These are phyloP conservation scores for Uronychia binucleata DNA, from an alignment of 73 alveolate genomes.

Conservation along the genomic window DNA sequence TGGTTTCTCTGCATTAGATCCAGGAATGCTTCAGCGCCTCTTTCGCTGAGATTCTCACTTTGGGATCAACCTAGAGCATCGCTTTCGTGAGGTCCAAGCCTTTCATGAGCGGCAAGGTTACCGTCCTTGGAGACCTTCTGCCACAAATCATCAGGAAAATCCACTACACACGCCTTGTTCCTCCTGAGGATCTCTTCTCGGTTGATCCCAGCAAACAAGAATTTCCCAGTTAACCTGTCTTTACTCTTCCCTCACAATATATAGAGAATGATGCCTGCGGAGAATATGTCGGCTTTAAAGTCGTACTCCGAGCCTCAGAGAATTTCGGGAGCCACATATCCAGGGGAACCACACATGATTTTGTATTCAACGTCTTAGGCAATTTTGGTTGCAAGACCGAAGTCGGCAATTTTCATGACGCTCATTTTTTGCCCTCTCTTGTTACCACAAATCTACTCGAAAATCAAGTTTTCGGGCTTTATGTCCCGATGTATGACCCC, in stretches of 20 bases:
- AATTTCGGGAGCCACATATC: background rate
- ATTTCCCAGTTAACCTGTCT: background rate
- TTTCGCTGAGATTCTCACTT: background rate
- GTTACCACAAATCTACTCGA: background rate
- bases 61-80: background rate
- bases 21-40: background rate
- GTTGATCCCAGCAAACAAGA: background rate
- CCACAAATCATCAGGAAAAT: background rate
- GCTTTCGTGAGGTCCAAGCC: background rate
- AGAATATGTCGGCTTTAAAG: background rate
- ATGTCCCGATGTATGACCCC: constrained; percentile 47
- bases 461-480: constrained; percentile 45
- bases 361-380: background rate
- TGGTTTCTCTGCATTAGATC: background rate
- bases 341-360: background rate
- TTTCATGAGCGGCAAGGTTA: no score
- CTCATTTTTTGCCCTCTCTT: background rate
- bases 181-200: background rate
- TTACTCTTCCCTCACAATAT: background rate
- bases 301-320: background rate
- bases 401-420: background rate
- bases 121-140: background rate
- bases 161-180: background rate
- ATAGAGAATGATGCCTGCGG: background rate
- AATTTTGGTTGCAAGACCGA: background rate